Evolutionary conservation across 345 rosid genomes (phyloP), one percentile per base, ranked within the genome.

Genomic region (Mallotus nudiflorus): DNA sequence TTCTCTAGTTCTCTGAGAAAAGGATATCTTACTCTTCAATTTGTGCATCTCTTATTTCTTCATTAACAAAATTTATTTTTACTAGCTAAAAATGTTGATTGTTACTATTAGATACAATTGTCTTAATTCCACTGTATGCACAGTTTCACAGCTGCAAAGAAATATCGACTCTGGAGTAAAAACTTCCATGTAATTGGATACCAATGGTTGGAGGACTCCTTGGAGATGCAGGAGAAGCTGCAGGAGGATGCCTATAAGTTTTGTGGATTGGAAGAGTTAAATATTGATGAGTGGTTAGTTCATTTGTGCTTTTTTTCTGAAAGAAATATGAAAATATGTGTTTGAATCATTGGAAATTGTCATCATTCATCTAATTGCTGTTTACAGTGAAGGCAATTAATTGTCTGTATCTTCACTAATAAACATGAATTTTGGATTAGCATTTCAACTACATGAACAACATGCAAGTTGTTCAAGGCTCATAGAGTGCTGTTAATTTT

Each of bases 181-280:
- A 83, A 80, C 66, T 71, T 87, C 69, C 80, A 75, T 73, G 87
- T 92, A 69, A 85, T 95, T 72, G 74, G 78, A 68, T 83, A 78
- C 56, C 87, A 82, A 61, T 95, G 99, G 99, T 75, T 95, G 79
- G 97, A 89, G 48, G 85, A 89, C 58, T 89, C 90, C 74, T 68
- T 89, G 81, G 82, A 81, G 71, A 75, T 63, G 62, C 87, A 82
- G 73, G 68, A 83, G 59, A 87, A 83, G 76, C 60, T 89, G 80
- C 75, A 68, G n/a, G 97, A 92, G 80, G 89, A 84, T 46, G 40
- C 73, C 3, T 89, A 92, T 77, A 81, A 85, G 84, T 86, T 84
- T 49, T 56, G 56, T 60, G 70, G 74, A 29, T 61, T 82, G 72
- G 87, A 84, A 51, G 83, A 77, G 74, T 75, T 68, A 28, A 70